Base-by-base conservation (phyloP, 2,329 filamentous ascomycete species). In the Chrysoporthe deuterocubensis region DNA sequence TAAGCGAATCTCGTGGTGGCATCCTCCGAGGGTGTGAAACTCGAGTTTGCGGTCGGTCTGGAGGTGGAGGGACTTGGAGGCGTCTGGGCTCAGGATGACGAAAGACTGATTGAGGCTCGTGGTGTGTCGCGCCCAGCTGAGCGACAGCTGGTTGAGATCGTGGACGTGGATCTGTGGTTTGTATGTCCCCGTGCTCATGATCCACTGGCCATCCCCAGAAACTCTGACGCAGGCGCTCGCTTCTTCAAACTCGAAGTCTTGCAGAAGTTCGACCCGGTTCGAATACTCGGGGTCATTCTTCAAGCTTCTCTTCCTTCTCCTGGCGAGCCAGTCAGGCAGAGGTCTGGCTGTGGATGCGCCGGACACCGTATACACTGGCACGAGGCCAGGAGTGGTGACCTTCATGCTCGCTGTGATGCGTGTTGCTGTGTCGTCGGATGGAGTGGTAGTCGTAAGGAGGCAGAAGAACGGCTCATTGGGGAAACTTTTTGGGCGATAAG, bases 221-320 rank as follows among this genome's bases (percentile, higher is more conserved):
- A 96, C 88, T 62, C 93, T 88, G 71, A 99, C 89, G 77, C 95
- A 97, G 73, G 90, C 89, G 76, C 94, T 97, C 52, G 96, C 95
- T 80, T 97, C 94, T 75, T 97, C 94, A 75, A 99, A 98, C 76
- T 96, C 94, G 78, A 99, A 99, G 77, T 99, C 96, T 76, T 99
- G 96, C 48, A 99, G 86, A 67, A 99, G 85, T 79, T 99, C 96
- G 73, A 99, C 90, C 72, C 96, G 91, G 78, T 94, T 97, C 71
- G 94, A 91, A 80, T 95, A 98, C 77, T 97, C 95, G 69, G 92
- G 85, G 76, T 98, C 95, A 73, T 95, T 90, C 80, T 98, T 98
- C 73, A 97, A 82, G 76, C 92, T 96, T 77, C 92, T 87, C 84
- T 97, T 98, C 77, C 95, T 86, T 74, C 93, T 91, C 72, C 93